Base-by-base conservation (phyloP, 1,284 basidiomycete genomes). In the Athelia psychrophila region DNA sequence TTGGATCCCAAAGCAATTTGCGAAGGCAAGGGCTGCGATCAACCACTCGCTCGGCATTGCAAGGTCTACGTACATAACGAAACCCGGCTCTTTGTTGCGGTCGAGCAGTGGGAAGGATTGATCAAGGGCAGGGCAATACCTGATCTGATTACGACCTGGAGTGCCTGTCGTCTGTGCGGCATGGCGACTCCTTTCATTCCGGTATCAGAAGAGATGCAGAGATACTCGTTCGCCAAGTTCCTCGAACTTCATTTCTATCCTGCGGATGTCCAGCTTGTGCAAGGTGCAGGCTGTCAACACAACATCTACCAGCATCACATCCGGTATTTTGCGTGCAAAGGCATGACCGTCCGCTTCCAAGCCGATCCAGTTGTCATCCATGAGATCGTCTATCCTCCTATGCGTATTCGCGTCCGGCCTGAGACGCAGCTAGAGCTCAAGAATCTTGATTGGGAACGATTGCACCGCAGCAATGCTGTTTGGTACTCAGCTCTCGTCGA, bases 221-320 rank as follows among this genome's bases (percentile, higher is more conserved):
- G 93, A 63, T 91, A 95, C 69, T 88, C 94, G n/a, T 94, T 95
- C 64, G 91, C 91, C 36, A 95, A 95, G 65, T 97, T 93, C 64
- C 78, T 97, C 44, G 94, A 97, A 64, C 79, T 95, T 24, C 89
- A 93, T 62, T 95, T 95, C 68, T 95, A 96, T 68, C 91, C 93
- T 15, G 88, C 86, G 42, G 84, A 91, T 60, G 87, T 91, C 58
- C 83, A 85, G 62, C 76, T 91, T 23, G 86, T 91, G n/a, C 85
- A 86, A 58, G 88, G 88, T 44, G 86, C 88, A 55, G 85, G 87
- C 2, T 99, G 97, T 66, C 79, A 87, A 50, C 97, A 99, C 70
- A 97, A 99, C 64, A 92, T 95, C 51, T 97, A 95, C 66, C 83
- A 88, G 55, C 88, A 98, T 62, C 95, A 98, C 61, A 86, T 95